These are phyloP conservation scores for Neopestalotiopsis clavispora DNA, from an alignment of 2,329 filamentous ascomycete genomes.

Conservation along the genomic window DNA sequence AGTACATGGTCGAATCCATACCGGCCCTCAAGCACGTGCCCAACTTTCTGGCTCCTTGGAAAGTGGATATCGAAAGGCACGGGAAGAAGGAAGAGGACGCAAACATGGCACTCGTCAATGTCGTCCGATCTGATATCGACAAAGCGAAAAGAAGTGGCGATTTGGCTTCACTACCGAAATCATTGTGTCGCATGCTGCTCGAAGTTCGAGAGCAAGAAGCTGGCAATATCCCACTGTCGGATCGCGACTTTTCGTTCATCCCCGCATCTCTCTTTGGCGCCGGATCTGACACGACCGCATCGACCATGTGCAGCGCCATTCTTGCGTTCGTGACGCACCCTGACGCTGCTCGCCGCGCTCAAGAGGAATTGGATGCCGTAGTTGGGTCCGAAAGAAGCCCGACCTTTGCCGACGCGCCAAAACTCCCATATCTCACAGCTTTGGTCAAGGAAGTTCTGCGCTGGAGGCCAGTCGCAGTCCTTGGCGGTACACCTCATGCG, in stretches of 20 bases:
- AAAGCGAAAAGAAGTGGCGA: background rate
- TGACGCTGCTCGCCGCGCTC: conserved; percentile 50
- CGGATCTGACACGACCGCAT: conserved; percentile 53
- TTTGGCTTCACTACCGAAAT: conserved; percentile 6
- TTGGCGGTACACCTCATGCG: conserved; percentile 56
- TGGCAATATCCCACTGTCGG: conserved; percentile 40
- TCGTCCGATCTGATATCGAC: conserved; percentile 5
- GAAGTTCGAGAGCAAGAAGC: conserved; percentile 46
- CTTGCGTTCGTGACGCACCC: conserved; percentile 56
- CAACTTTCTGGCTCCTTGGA: conserved; percentile 8
- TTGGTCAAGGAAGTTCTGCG: conserved; percentile 61
- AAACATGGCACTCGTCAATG: conserved; percentile 10
- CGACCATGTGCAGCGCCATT: conserved; percentile 51
- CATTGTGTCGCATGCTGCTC: conserved; percentile 7
- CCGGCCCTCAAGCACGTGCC: conserved; percentile 9
- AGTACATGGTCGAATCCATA: conserved; percentile 14
- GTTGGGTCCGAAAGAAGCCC: conserved; percentile 54
- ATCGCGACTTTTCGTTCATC: conserved; percentile 50
- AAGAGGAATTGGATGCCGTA: conserved; percentile 56
- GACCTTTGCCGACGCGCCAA: conserved; percentile 49
- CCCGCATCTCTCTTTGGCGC: conserved; percentile 54
- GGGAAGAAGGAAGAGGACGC: background rate
- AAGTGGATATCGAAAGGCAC: conserved; percentile 3
- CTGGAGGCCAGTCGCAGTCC: conserved; percentile 58
- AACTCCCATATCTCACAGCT: conserved; percentile 57